phyloP scores from a whole-genome alignment of 306 rosid genomes.

The Vigna angularis region DNA sequence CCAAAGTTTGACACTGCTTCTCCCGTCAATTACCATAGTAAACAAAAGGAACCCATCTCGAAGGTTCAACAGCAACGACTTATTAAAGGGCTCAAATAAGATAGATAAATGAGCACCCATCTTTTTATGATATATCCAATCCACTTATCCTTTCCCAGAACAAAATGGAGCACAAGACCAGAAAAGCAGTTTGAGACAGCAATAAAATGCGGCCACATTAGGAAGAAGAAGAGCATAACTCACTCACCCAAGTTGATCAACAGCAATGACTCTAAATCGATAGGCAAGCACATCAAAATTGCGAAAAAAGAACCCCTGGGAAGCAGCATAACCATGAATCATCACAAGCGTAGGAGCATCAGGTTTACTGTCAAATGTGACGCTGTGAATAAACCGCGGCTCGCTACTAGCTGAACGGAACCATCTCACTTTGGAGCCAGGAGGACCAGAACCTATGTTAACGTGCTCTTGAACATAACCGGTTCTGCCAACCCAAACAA shows the following conservation, averaged over 20 bases:
- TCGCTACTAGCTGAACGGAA: constrained; percentile 86
- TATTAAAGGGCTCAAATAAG: constrained; percentile 14
- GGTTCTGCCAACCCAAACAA: constrained; percentile 62
- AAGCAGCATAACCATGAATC: constrained; percentile 93
- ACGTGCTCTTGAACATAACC: constrained; percentile 90
- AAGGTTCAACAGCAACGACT: constrained; percentile 1
- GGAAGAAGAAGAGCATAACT: constrained; percentile 14
- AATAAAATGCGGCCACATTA: background rate
- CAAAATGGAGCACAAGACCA: constrained; percentile 24
- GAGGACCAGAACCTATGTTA: constrained; percentile 92
- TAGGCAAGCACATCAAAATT: constrained; percentile 89
- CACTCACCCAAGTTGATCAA: constrained; percentile 96
- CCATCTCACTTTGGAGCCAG: constrained; percentile 92
- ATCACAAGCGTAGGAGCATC: constrained; percentile 87
- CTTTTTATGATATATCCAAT: background rate
- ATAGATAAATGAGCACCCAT: background rate
- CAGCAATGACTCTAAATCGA: constrained; percentile 82
- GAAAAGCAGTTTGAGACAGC: constrained; percentile 14
- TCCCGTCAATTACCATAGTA: constrained; percentile 4
- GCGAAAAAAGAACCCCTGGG: constrained; percentile 96
- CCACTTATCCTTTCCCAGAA: background rate
- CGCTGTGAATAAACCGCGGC: constrained; percentile 77
- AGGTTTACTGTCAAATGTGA: constrained; percentile 74
- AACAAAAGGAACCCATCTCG: background rate
- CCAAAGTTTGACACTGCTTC: constrained; percentile 11